Conservation (phyloP, 768 basidiomycete genomes). For the Suillus alpinus region DNA sequence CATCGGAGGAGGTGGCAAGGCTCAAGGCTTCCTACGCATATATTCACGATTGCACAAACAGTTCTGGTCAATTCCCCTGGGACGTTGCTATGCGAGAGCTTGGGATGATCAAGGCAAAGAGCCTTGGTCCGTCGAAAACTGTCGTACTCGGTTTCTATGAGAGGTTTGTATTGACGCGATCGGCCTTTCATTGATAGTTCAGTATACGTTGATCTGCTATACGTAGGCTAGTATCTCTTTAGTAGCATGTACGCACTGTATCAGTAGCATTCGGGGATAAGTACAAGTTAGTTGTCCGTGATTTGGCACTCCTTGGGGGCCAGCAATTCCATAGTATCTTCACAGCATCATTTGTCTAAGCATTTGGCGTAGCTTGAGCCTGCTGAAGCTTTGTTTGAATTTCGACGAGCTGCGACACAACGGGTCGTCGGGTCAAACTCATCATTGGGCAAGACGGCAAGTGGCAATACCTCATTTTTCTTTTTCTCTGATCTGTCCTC, state of each 20-base stretch:
- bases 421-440: conserved; percentile 8
- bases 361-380: conserved; percentile 27
- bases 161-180: conserved; percentile 28
- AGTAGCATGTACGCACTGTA: background rate
- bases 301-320: background rate
- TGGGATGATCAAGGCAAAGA: conserved; percentile 49
- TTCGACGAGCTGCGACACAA: conserved; percentile 53
- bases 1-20: conserved; percentile 27
- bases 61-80: conserved; percentile 44
- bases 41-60: conserved; percentile 28
- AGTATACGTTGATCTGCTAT: background rate
- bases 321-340: background rate
- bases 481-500: conserved; percentile 76
- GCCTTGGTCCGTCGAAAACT: conserved; percentile 39
- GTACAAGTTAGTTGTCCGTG: background rate
- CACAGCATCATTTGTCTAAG: background rate
- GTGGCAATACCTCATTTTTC: conserved; percentile 64
- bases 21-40: conserved; percentile 56
- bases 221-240: background rate
- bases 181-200: conserved; percentile 6
- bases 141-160: conserved; percentile 45
- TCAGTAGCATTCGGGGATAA: background rate
- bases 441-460: background rate
- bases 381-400: conserved; percentile 57
- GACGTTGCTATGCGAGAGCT: conserved; percentile 55